Conservation (phyloP, 2,329 filamentous ascomycete genomes). For the Ophiostoma fasciatum region DNA sequence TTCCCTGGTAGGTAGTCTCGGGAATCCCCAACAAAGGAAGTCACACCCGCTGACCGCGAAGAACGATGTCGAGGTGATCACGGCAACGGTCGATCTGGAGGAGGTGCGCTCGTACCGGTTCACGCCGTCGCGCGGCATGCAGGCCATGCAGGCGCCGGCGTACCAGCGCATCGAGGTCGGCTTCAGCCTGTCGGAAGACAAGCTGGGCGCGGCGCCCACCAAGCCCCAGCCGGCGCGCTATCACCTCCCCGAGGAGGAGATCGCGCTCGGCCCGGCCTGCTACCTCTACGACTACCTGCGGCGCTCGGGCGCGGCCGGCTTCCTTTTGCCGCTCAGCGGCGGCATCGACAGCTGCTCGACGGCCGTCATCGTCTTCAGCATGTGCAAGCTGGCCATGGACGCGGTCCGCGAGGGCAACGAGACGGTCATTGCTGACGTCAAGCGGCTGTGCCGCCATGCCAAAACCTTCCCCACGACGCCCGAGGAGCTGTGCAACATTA, state of each 20-base stretch:
- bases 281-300: constrained; percentile 48
- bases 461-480: constrained; percentile 34
- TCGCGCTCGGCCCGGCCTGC: constrained; percentile 47
- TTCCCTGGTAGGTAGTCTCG: constrained; percentile 3
- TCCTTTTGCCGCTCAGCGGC: constrained; percentile 40
- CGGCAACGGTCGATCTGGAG: constrained; percentile 54
- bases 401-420: constrained; percentile 31
- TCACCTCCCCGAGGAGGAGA: constrained; percentile 50
- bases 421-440: constrained; percentile 23
- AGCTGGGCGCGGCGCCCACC: constrained; percentile 16
- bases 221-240: constrained; percentile 30
- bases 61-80: constrained; percentile 49
- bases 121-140: constrained; percentile 39
- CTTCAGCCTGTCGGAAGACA: constrained; percentile 19
- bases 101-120: constrained; percentile 49
- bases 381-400: constrained; percentile 40
- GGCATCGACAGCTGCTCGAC: constrained; percentile 44
- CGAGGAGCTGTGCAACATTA: constrained; percentile 40
- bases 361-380: constrained; percentile 25
- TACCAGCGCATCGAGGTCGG: constrained; percentile 30
- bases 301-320: constrained; percentile 33
- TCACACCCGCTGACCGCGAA: too few relatives aligned
- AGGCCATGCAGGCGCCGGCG: constrained; percentile 32
- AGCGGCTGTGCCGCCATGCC: constrained; percentile 19
- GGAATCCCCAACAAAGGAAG: too few relatives aligned